phyloP scores from a whole-genome alignment of 345 rosid genomes.

The Citrus australasica region DNA sequence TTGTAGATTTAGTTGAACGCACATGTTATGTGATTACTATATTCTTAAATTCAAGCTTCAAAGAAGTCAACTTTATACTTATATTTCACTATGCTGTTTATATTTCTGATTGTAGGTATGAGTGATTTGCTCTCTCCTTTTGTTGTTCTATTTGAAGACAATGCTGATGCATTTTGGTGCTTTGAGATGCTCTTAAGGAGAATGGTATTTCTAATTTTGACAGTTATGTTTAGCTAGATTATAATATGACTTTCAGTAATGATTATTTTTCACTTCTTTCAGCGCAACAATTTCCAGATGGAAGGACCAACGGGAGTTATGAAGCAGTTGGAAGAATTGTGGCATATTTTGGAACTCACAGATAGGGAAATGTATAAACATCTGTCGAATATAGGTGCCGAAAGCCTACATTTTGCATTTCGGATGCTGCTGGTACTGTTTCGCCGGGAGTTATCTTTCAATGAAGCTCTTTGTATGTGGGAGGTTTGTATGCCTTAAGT shows the following conservation, averaged over 20 bases:
- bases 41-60: not conserved
- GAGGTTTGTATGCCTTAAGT: constrained; percentile 51
- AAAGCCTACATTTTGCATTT: constrained; percentile 97
- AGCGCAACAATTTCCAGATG: constrained; percentile 87
- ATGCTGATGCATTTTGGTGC: constrained; percentile 98
- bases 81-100: constrained; percentile 14
- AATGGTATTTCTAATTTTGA: constrained; percentile 49
- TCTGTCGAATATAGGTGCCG: constrained; percentile 78
- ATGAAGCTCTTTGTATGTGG: constrained; percentile 91
- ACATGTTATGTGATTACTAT: not conserved
- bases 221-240: constrained; percentile 11
- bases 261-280: constrained; percentile 17
- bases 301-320: constrained; percentile 95
- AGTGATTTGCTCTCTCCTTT: constrained; percentile 94
- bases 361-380: constrained; percentile 84
- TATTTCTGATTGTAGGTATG: constrained; percentile 63
- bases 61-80: constrained; percentile 1
- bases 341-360: constrained; percentile 76
- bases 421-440: constrained; percentile 88
- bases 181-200: constrained; percentile 96
- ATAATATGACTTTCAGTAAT: constrained; percentile 20
- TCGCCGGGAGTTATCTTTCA: constrained; percentile 74
- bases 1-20: not conserved
- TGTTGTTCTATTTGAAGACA: constrained; percentile 85
- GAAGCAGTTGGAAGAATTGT: constrained; percentile 78